These are phyloP conservation scores for Ananas comosus DNA, from an alignment of 176 grass and related monocot genomes.

Conservation along the genomic window DNA sequence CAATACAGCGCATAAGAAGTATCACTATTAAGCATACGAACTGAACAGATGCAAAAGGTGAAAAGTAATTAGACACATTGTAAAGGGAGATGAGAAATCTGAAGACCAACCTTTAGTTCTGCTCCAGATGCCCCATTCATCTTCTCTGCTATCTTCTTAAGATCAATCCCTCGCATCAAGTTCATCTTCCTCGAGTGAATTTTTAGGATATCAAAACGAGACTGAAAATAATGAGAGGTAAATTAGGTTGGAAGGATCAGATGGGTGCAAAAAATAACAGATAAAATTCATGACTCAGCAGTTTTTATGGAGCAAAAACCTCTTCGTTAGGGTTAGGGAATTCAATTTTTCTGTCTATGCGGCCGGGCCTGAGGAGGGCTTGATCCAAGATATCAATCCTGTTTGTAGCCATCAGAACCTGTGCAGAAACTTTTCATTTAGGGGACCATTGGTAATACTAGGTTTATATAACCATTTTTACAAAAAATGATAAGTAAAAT, in stretches of 20 bases:
- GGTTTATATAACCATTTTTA: neutral
- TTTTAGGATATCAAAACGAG: constrained; percentile 92
- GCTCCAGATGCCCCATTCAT: constrained; percentile 98
- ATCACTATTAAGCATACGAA: neutral
- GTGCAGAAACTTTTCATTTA: constrained; percentile 21
- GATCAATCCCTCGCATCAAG: constrained; percentile 96
- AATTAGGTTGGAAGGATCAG: constrained; percentile 15
- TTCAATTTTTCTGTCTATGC: constrained; percentile 98
- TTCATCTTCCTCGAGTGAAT: constrained; percentile 99
- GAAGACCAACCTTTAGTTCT: constrained; percentile 77
- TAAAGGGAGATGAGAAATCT: no score
- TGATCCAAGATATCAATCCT: constrained; percentile 98
- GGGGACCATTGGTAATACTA: constrained; percentile 4
- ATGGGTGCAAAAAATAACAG: constrained; percentile 1
- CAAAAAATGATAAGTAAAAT: neutral
- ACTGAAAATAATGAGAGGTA: constrained; percentile 43
- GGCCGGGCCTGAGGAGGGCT: constrained; percentile 88
- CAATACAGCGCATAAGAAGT: neutral
- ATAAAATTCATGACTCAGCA: neutral
- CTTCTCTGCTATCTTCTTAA: constrained; percentile 95
- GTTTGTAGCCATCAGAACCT: constrained; percentile 99
- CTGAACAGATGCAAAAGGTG: neutral
- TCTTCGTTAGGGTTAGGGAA: constrained; percentile 99
- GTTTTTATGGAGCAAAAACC: constrained; percentile 28
- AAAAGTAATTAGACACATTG: no score